These are phyloP conservation scores for Botrytis pseudocinerea DNA, from an alignment of 2,329 filamentous ascomycete genomes.

Conservation along the genomic window DNA sequence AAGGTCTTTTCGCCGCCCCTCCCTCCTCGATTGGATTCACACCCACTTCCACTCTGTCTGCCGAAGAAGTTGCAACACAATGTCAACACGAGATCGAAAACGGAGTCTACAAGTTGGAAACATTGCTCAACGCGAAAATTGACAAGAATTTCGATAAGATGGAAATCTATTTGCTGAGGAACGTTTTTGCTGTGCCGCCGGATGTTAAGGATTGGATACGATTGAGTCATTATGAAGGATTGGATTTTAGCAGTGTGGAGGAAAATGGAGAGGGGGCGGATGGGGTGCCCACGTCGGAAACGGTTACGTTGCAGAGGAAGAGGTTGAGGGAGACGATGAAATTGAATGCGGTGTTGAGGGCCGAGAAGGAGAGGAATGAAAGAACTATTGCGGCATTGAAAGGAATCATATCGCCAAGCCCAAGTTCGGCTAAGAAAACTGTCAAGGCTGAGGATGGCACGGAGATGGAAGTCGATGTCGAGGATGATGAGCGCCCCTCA, in stretches of 20 bases:
- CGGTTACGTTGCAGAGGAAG: conserved; percentile 69
- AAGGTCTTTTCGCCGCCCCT: conserved; percentile 71
- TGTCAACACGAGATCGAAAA: conserved; percentile 76
- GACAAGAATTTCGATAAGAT: conserved; percentile 85
- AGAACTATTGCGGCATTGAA: conserved; percentile 66
- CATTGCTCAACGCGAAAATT: conserved; percentile 75
- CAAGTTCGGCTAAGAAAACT: not conserved
- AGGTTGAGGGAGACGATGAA: conserved; percentile 78
- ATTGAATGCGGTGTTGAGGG: conserved; percentile 67
- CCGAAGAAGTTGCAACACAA: conserved; percentile 48
- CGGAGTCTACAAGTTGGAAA: conserved; percentile 82
- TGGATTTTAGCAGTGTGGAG: conserved; percentile 37
- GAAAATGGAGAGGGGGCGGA: conserved; percentile 51
- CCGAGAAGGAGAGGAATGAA: conserved; percentile 72
- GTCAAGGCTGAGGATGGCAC: conserved; percentile 29
- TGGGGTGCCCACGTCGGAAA: conserved; percentile 49
- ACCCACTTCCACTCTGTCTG: conserved; percentile 45
- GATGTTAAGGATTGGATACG: conserved; percentile 76
- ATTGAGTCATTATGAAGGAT: conserved; percentile 75
- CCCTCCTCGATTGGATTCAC: conserved; percentile 81
- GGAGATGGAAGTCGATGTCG: conserved; percentile 1
- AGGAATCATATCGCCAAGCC: conserved; percentile 49
- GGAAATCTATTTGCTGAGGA: conserved; percentile 87
- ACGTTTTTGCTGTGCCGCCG: conserved; percentile 72
- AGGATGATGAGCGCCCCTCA: conserved; percentile 14